Conservation (phyloP, 495 filamentous ascomycete genomes). For the Penicillium alfredii region DNA sequence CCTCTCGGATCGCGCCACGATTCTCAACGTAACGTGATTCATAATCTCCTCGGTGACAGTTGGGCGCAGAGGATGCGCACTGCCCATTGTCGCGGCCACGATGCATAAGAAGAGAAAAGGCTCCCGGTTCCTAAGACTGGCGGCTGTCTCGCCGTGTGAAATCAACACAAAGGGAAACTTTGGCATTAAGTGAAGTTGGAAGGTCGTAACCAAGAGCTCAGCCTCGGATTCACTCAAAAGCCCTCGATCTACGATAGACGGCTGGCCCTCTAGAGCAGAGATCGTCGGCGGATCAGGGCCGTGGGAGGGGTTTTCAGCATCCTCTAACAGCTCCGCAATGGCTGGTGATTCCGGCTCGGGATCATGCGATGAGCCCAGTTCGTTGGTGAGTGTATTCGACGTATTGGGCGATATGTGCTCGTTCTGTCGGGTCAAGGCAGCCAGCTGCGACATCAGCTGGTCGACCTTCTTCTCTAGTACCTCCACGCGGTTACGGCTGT, state of each 20-base stretch:
- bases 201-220: conserved; percentile 12
- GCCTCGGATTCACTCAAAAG: conserved; percentile 17
- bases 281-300: conserved; percentile 11
- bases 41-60: conserved; percentile 17
- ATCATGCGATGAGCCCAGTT: conserved; percentile 1
- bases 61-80: conserved; percentile 12
- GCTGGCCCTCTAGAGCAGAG: conserved; percentile 16
- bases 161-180: conserved; percentile 20
- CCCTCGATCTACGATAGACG: conserved; percentile 19
- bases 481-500: conserved; percentile 19
- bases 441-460: conserved; percentile 12
- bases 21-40: conserved; percentile 15
- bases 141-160: conserved; percentile 10
- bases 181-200: conserved; percentile 11
- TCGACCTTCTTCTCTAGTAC: conserved; percentile 16
- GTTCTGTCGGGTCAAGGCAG: conserved; percentile 9
- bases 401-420: conserved; percentile 2
- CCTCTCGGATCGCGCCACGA: conserved; percentile 17
- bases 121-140: conserved; percentile 6
- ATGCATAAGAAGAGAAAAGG: conserved; percentile 21
- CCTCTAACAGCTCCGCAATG: conserved; percentile 5
- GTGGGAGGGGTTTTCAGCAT: conserved; percentile 11
- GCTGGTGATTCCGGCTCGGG: conserved; percentile 2
- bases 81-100: conserved; percentile 16
- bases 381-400: conserved; percentile 3